Percentiles rank a stretch among this genome's conserved stretches.
phyloP scores from a whole-genome alignment of 2,329 filamentous ascomycete species.

The Fusarium papillatum region DNA sequence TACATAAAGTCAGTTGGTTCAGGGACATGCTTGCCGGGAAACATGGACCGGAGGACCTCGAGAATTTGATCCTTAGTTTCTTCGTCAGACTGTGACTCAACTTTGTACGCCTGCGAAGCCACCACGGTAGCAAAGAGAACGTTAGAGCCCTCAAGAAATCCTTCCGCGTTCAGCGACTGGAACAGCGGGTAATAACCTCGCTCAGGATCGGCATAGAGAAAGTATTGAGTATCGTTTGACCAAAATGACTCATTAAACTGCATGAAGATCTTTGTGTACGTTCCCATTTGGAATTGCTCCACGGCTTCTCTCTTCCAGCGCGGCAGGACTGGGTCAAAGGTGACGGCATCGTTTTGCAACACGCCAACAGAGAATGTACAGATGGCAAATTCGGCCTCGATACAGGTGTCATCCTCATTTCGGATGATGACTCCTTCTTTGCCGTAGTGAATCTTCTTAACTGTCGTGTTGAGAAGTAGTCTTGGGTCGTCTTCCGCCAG shows the following conservation, averaged over 20 bases:
- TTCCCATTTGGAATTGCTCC: constrained; percentile 76
- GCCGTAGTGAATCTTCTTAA: constrained; percentile 68
- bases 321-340: constrained; percentile 71
- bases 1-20: constrained; percentile 73
- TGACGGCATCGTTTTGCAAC: constrained; percentile 71
- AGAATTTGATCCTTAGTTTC: constrained; percentile 70
- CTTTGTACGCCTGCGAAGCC: constrained; percentile 54
- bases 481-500: constrained; percentile 67
- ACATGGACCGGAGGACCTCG: constrained; percentile 72
- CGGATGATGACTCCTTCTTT: constrained; percentile 65
- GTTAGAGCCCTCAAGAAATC: constrained; percentile 71
- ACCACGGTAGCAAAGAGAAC: constrained; percentile 73
- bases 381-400: constrained; percentile 73
- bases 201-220: constrained; percentile 59
- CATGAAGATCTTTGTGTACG: constrained; percentile 81
- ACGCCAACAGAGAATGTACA: constrained; percentile 79
- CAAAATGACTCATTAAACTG: constrained; percentile 79
- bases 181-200: constrained; percentile 68
- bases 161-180: constrained; percentile 71
- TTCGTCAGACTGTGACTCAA: constrained; percentile 71
- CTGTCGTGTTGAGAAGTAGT: constrained; percentile 69
- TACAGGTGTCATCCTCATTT: constrained; percentile 66
- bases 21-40: constrained; percentile 67
- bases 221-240: constrained; percentile 59
- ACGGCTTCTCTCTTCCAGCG: constrained; percentile 75